Evolutionary conservation across 2,329 filamentous ascomycete genomes (phyloP).

Genomic region (Diaporthe citrichinensis): DNA sequence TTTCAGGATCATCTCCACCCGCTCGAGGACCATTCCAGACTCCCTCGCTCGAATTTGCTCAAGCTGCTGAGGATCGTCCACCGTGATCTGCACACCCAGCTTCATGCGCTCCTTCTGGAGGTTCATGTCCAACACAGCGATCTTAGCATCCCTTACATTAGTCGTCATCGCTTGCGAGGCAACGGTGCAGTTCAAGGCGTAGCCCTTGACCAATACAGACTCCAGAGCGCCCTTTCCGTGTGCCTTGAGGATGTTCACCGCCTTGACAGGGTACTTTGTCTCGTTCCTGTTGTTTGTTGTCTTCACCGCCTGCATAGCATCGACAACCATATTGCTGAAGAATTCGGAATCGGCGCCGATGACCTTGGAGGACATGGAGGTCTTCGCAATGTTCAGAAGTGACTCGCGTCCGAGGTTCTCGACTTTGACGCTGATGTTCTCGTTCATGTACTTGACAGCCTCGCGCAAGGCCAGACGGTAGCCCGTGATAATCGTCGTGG

Average conservation of each 20-base stretch:
- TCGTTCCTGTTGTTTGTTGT: slow-evolving; percentile 91
- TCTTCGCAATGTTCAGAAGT: slow-evolving; percentile 95
- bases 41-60: slow-evolving; percentile 97
- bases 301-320: slow-evolving; percentile 96
- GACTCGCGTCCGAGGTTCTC: slow-evolving; percentile 92
- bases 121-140: slow-evolving; percentile 97
- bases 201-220: slow-evolving; percentile 93
- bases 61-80: slow-evolving; percentile 96
- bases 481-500: slow-evolving; percentile 98
- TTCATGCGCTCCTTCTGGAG: slow-evolving; percentile 99
- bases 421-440: slow-evolving; percentile 97
- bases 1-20: slow-evolving; percentile 98
- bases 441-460: slow-evolving; percentile 98
- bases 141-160: slow-evolving; percentile 92
- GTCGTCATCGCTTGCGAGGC: slow-evolving; percentile 99
- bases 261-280: slow-evolving; percentile 97
- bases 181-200: slow-evolving; percentile 98
- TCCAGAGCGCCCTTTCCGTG: slow-evolving; percentile 94
- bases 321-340: slow-evolving; percentile 97
- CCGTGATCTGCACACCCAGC: slow-evolving; percentile 96
- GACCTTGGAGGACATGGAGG: slow-evolving; percentile 99
- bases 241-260: slow-evolving; percentile 98
- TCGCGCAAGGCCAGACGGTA: slow-evolving; percentile 96
- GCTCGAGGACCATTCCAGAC: slow-evolving; percentile 91
- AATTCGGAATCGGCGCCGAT: slow-evolving; percentile 97